Conservation (phyloP, 345 rosid genomes). For the Eucalyptus regnans region DNA sequence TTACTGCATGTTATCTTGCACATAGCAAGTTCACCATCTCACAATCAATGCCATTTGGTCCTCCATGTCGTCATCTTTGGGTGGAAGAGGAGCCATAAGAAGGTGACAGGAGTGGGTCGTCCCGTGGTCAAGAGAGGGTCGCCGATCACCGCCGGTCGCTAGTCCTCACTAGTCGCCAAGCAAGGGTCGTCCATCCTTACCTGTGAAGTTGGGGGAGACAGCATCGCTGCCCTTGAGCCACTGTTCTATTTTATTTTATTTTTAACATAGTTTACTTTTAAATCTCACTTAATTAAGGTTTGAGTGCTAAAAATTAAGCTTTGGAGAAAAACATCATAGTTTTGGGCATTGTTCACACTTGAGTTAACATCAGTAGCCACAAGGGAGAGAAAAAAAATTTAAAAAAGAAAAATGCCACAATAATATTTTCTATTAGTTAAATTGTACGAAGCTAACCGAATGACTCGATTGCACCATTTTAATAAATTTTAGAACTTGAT, state of each 20-base stretch:
- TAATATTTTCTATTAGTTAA: background rate
- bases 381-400: background rate
- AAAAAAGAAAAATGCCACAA: background rate
- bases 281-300: background rate
- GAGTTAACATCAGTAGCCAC: background rate
- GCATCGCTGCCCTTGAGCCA: background rate
- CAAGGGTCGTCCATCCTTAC: background rate
- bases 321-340: background rate
- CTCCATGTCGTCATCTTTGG: background rate
- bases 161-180: background rate
- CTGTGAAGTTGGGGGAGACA: background rate
- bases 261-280: background rate
- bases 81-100: background rate
- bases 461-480: background rate
- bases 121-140: background rate
- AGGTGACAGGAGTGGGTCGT: background rate
- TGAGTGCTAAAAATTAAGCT: background rate
- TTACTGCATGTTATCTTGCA: background rate
- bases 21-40: background rate
- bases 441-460: fast-evolving
- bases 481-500: background rate
- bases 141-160: background rate
- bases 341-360: background rate
- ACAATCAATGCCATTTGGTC: background rate
- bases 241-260: background rate